phyloP scores from a whole-genome alignment of 2,329 filamentous ascomycete genomes.

The Colletotrichum scovillei region DNA sequence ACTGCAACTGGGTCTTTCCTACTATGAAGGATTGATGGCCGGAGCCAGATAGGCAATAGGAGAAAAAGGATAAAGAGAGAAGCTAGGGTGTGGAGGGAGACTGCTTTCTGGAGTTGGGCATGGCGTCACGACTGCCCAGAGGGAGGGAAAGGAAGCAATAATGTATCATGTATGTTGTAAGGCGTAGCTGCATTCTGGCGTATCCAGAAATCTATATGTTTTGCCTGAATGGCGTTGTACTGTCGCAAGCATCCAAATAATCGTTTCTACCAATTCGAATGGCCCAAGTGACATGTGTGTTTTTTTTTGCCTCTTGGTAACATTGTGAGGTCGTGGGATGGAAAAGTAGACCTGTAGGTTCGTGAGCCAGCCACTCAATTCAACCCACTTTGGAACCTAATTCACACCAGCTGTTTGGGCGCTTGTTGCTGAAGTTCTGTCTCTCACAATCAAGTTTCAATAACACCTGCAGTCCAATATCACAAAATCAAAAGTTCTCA shows the following conservation, averaged over 20 bases:
- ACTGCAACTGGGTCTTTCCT: conserved; percentile 74
- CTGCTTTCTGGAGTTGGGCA: neutral
- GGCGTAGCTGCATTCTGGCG: conserved; percentile 7
- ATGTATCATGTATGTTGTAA: conserved; percentile 20
- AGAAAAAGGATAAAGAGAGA: neutral
- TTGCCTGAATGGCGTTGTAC: neutral
- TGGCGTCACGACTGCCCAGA: neutral
- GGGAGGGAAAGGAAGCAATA: neutral
- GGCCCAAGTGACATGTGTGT: neutral
- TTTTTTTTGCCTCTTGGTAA: neutral
- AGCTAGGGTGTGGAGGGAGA: neutral
- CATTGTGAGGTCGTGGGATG: neutral
- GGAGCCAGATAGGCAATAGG: conserved; percentile 26
- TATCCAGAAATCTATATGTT: neutral
- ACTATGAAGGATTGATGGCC: conserved; percentile 74
- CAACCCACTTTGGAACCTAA: neutral
- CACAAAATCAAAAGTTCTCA: neutral
- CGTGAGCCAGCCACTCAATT: neutral
- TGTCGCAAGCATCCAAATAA: neutral
- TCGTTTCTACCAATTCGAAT: neutral
- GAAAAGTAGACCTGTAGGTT: neutral
- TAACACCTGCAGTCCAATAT: neutral
- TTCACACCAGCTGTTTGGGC: neutral
- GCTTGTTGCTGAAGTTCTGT: neutral
- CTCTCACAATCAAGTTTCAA: neutral